Evolutionary conservation across 352 stramenopile species (phyloP), one percentile per base, ranked within the genome.

Genomic region (Pythium dissimile): DNA sequence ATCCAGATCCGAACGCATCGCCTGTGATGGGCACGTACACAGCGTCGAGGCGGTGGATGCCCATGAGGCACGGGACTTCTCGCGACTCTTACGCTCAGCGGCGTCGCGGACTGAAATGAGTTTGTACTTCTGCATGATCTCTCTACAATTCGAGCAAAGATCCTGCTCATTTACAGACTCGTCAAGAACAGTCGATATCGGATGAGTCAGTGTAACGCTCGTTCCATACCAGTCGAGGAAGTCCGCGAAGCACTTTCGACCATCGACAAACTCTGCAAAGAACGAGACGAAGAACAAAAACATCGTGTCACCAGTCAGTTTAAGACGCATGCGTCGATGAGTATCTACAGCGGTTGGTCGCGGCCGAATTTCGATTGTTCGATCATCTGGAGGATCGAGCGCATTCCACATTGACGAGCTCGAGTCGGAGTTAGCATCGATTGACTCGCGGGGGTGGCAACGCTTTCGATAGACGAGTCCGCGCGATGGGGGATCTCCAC

Each of bases 61-160:
- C 9, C 16, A 7, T 3, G 50, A 59, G 35, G 48, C 31, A 32
- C 52, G 42, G 15, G 42, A n/a, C 24, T 59, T 54, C 4, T 54
- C 50, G 6, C 39, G 11, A 11, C 35, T 44, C n/a, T 49, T 57
- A 16, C 59, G 45, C 20, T 38, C n/a, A 16, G 53, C 26, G 3
- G 48, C 55, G 8, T 70, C 53, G 30, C 53, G 46, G 20, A 83
- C 21, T 2, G 75, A 49, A 2, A 88, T 57, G 1, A 88, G 51
- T 51, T 88, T 88, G 31, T 62, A 74, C 9, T 63, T 60, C 6
- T 69, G 71, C 77, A 88, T 85, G 21, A 69, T 64, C 46, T 80
- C 63, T 50, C 51, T 59, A 37, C 77, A 88, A 27, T 64, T 69
- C 0, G 75, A 80, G 49, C 77, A 88, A 56, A 88, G 76, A 63